These are phyloP conservation scores for Penicillium subrubescens DNA, from an alignment of 495 filamentous ascomycete genomes.

Conservation along the genomic window DNA sequence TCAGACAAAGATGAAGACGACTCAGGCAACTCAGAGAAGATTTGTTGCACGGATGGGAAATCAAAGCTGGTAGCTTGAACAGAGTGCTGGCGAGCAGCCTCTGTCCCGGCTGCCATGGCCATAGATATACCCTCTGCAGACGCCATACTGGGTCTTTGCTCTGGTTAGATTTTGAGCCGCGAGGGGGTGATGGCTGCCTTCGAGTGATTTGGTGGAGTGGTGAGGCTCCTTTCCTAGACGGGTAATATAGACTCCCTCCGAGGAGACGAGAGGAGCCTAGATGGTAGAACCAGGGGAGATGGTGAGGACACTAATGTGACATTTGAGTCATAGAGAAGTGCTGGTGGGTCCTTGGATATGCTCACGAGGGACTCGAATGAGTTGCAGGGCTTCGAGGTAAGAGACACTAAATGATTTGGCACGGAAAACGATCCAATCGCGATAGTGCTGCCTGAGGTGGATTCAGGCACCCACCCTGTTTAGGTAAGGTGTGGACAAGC, in stretches of 20 bases:
- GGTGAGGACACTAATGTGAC: not conserved
- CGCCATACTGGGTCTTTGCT: conserved; percentile 10
- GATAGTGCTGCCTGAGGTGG: conserved; percentile 26
- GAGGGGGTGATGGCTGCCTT: conserved; percentile 8
- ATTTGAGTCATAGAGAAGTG: not conserved
- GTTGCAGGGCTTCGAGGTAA: not conserved
- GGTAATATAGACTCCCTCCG: conserved; percentile 1
- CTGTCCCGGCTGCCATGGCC: conserved; percentile 5
- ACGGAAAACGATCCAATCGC: conserved; percentile 8
- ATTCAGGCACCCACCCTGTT: conserved; percentile 25
- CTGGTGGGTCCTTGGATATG: not conserved
- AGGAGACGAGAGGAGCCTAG: conserved; percentile 3
- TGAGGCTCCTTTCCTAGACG: conserved; percentile 2
- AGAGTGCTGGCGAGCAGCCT: conserved; percentile 9
- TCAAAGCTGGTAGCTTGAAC: conserved; percentile 17
- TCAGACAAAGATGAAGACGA: conserved; percentile 20
- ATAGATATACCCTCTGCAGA: conserved; percentile 22
- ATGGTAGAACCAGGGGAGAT: not conserved
- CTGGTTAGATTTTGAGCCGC: not conserved
- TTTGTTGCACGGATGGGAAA: conserved; percentile 27
- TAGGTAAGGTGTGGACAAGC: conserved; percentile 8
- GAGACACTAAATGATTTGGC: not conserved
- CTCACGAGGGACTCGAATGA: conserved; percentile 8
- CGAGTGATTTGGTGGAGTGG: conserved; percentile 6
- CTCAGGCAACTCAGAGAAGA: conserved; percentile 30